Conservation (phyloP, 257 asterid species). For the Penstemon davidsonii region DNA sequence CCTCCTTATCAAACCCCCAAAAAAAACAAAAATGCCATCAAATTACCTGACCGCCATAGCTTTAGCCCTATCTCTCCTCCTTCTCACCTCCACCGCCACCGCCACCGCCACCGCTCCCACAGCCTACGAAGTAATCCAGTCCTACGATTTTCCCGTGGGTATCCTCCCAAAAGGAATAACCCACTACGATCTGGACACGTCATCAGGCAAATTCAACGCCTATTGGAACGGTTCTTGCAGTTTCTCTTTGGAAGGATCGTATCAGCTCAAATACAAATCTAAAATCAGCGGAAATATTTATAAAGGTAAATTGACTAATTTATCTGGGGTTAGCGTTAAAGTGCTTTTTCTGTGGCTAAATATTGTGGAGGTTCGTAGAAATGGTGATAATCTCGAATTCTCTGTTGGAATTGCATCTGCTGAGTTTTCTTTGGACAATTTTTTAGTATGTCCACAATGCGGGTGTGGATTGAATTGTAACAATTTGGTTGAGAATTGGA, state of each 20-base stretch:
- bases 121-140: slow-evolving; percentile 50
- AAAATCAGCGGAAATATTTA: slow-evolving; percentile 45
- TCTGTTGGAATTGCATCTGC: slow-evolving; percentile 72
- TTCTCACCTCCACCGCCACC: neutral
- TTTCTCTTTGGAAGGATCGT: slow-evolving; percentile 58
- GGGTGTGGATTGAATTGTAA: slow-evolving; percentile 66
- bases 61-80: neutral
- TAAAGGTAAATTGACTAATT: slow-evolving; percentile 34
- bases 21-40: too few species aligned
- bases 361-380: slow-evolving; percentile 52
- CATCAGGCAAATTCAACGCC: slow-evolving; percentile 46
- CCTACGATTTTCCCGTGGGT: slow-evolving; percentile 54
- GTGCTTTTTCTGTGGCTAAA: slow-evolving; percentile 53
- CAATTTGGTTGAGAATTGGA: neutral
- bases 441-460: slow-evolving; percentile 52
- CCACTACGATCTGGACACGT: slow-evolving; percentile 46
- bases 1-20: too few species aligned
- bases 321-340: slow-evolving; percentile 57
- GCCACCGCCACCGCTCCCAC: slow-evolving; percentile 16
- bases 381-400: slow-evolving; percentile 46
- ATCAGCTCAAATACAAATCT: slow-evolving; percentile 48
- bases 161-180: slow-evolving; percentile 55
- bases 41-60: too few species aligned
- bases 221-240: slow-evolving; percentile 53
- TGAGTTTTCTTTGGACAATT: slow-evolving; percentile 47